Evolutionary conservation across 345 rosid genomes (phyloP), one percentile per base, ranked within the genome.

Genomic region (Litchi chinensis): DNA sequence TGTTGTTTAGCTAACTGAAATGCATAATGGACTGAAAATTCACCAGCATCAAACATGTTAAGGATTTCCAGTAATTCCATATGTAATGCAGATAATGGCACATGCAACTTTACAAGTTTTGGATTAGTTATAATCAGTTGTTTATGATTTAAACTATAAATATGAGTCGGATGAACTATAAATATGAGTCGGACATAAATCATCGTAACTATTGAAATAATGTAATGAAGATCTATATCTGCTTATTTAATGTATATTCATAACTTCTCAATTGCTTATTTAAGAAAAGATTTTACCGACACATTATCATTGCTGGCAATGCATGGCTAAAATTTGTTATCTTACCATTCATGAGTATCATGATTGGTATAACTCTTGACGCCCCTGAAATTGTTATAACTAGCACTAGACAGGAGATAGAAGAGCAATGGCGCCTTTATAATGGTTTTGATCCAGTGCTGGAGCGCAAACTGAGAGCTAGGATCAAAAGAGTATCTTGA

Each of bases 61-160:
- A 72, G 65, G 65, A 39, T 44, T 69, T 68, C 21, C 28, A 37
- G 64, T 54, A 10, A 56, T 72, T 32, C 39, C 39, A 72, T 37
- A 56, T 19, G 19, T 72, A 37, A 37, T 50, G 10, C 5, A 37
- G 46, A 32, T n/a, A 15, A 54, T 54, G 62, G 75, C 26, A 28
- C 21, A 48, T 54, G 64, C 44, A 52, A 15, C 13, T 32, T 15
- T 11, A 71, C 19, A 13, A 50, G 44, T 32, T 28, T 52, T 22
- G 26, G 6, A 24, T 24, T 22, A 15, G 16, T 50, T 24, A 41
- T 48, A 26, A 11, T 0, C 22, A 48, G 12, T 43, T 19, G 19
- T 32, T 4, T 48, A 5, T 71, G 64, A 26, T 52, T 19, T 54
- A 5, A 54, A 15, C 37, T 32, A 32, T 32, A 32, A 32, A 6